phyloP scores from a whole-genome alignment of 1,139 yeast species.

The Suhomyces guaymorum region DNA sequence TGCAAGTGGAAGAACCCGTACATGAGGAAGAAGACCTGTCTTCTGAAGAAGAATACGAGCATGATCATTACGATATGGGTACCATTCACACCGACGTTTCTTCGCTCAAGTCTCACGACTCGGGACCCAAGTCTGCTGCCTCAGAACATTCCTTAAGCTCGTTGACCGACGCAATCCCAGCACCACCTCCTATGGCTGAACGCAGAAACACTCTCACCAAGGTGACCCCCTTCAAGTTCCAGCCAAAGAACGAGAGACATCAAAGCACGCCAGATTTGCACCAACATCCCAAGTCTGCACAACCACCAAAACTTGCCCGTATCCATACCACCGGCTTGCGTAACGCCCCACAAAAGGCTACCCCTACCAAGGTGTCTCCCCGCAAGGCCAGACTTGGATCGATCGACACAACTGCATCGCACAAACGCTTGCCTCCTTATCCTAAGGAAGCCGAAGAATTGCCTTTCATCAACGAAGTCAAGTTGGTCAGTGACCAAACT shows the following conservation, averaged over 20 bases:
- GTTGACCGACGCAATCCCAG: slow-evolving; percentile 4
- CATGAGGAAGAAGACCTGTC: slow-evolving; percentile 1
- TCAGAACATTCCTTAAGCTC: slow-evolving; percentile 6
- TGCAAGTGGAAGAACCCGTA: slow-evolving; percentile 2
- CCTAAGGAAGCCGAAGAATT: slow-evolving; percentile 31
- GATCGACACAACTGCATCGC: slow-evolving; percentile 12
- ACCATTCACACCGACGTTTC: slow-evolving; percentile 1
- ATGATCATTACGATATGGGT: slow-evolving; percentile 7
- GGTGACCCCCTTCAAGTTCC: slow-evolving; percentile 27
- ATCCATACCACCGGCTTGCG: slow-evolving; percentile 16
- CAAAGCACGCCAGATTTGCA: slow-evolving; percentile 23
- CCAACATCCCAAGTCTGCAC: slow-evolving; percentile 4
- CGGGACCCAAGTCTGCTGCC: slow-evolving; percentile 2
- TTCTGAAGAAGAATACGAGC: slow-evolving; percentile 10
- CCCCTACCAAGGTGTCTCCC: slow-evolving; percentile 5
- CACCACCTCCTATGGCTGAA: slow-evolving; percentile 13
- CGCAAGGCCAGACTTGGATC: slow-evolving; percentile 13
- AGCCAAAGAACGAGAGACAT: slow-evolving; percentile 13
- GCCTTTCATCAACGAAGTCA: slow-evolving; percentile 43
- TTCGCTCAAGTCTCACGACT: slow-evolving; percentile 3
- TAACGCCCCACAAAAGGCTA: slow-evolving; percentile 4
- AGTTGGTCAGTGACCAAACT: slow-evolving; percentile 20
- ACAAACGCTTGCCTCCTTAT: slow-evolving; percentile 20
- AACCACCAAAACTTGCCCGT: slow-evolving; percentile 17
- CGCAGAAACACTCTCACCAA: slow-evolving; percentile 25